Evolutionary conservation across 2,329 filamentous ascomycete species (phyloP), one percentile per base, ranked within the genome.

Genomic region (Teratosphaeriaceae sp.): DNA sequence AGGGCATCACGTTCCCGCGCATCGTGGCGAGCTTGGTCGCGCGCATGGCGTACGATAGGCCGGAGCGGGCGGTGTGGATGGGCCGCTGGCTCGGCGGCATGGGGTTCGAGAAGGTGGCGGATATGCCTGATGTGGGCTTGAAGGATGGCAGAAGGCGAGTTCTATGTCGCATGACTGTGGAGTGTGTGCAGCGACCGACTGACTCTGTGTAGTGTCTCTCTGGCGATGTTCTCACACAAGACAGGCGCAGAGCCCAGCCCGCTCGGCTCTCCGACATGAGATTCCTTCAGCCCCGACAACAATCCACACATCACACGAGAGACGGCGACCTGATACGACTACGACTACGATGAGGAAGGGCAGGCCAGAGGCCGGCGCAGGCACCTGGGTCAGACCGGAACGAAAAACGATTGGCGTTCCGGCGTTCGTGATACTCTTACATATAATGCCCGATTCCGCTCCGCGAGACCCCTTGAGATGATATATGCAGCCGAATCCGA

Each of bases 11-110:
- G 5, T 34, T 48, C 0, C 36, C 38, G 12, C 44, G 55, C 7
- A 31, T 44, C 2, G 46, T 65, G 30, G 65, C 67, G 46, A 62
- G 60, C 2, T 52, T 72, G 16, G 46, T 68, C 19, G 46, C 65
- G 29, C 58, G 60, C 26, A 48, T 65, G 4, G 56, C 62, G 15
- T 63, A 66, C 38, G 56, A 58, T 5, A 59, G 58, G 37, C 48
- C 53, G 3, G 55, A 58, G 19, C 57, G 59, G 18, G 41, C 59
- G 21, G 51, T 57, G 7, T 66, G 65, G 62, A 51, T 65, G 1
- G 48, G 42, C 0, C 51, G 58, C 2, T 70, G 65, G 50, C 44
- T 72, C 23, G 54, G 52, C n/a, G 39, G 49, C 6, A 37, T 64
- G 39, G 57, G 56, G 1, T 72, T 64, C 36, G 34, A 52, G 31